Evolutionary conservation across 306 rosid genomes (phyloP).

Genomic region (Vicia faba): DNA sequence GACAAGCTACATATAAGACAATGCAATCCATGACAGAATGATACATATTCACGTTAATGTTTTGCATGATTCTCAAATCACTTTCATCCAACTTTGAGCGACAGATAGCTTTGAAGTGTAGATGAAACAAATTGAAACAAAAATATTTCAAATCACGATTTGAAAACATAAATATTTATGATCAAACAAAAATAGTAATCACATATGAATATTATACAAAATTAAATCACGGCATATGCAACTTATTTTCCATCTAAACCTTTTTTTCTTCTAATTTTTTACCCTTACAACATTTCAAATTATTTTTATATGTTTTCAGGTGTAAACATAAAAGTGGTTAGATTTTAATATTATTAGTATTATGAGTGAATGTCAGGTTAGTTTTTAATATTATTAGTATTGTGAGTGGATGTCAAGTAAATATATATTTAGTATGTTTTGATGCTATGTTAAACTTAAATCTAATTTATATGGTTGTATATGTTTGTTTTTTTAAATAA

Average conservation of each 20-base stretch:
- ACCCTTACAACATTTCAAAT: neutral
- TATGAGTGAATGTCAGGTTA: too few species aligned
- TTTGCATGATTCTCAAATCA: constrained; percentile 27
- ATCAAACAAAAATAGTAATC: too few species aligned
- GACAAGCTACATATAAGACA: constrained; percentile 21
- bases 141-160: too few species aligned
- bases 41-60: constrained; percentile 35
- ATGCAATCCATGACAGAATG: constrained; percentile 28
- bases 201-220: neutral
- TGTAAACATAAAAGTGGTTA: constrained; percentile 4
- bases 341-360: neutral
- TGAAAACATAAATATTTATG: too few species aligned
- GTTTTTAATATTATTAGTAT: too few species aligned
- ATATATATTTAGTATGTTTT: too few species aligned
- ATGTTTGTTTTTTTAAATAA: too few species aligned
- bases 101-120: constrained; percentile 76
- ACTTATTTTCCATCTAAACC: neutral
- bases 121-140: constrained; percentile 49
- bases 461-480: too few species aligned
- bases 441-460: too few species aligned
- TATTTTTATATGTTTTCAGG: neutral
- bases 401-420: too few species aligned
- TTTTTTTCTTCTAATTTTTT: too few species aligned
- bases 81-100: constrained; percentile 48
- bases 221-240: constrained; percentile 21